Percentiles rank a stretch among this genome's conserved stretches.
Conservation (phyloP, 768 basidiomycete species). For the Tylopilus intermedius region DNA sequence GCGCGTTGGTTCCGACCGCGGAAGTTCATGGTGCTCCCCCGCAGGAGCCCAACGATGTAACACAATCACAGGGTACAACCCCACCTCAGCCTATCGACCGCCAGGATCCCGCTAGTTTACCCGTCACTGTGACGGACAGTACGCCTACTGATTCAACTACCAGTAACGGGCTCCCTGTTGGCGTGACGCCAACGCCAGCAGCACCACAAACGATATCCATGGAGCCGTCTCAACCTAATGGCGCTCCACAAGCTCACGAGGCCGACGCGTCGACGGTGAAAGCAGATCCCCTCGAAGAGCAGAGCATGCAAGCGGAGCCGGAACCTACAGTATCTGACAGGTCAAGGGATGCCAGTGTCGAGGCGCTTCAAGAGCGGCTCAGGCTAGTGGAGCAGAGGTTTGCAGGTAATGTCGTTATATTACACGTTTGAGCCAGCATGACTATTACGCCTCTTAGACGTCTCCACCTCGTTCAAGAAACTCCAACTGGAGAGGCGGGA, state of each 20-base stretch:
- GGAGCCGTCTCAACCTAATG: neutral
- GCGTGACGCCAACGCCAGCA: neutral
- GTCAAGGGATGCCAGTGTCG: constrained; percentile 35
- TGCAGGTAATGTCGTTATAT: constrained; percentile 42
- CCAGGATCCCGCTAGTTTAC: neutral
- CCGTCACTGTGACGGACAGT: neutral
- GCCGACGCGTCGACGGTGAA: neutral
- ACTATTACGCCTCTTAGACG: constrained; percentile 43
- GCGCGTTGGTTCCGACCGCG: neutral
- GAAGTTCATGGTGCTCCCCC: neutral
- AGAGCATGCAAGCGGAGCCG: neutral
- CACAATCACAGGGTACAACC: neutral
- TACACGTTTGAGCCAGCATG: neutral
- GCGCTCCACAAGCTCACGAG: neutral
- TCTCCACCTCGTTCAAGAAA: constrained; percentile 72
- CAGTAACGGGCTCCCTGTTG: neutral
- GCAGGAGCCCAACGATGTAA: neutral
- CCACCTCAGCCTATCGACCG: neutral
- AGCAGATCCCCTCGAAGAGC: neutral
- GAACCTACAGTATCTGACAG: neutral
- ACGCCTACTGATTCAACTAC: neutral
- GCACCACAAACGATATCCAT: neutral
- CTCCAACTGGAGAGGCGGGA: constrained; percentile 68
- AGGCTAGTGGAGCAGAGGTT: constrained; percentile 76
- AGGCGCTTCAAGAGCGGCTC: constrained; percentile 59